Base-by-base conservation (phyloP, 805 yeast genomes). In the Wickerhamomyces alni region DNA sequence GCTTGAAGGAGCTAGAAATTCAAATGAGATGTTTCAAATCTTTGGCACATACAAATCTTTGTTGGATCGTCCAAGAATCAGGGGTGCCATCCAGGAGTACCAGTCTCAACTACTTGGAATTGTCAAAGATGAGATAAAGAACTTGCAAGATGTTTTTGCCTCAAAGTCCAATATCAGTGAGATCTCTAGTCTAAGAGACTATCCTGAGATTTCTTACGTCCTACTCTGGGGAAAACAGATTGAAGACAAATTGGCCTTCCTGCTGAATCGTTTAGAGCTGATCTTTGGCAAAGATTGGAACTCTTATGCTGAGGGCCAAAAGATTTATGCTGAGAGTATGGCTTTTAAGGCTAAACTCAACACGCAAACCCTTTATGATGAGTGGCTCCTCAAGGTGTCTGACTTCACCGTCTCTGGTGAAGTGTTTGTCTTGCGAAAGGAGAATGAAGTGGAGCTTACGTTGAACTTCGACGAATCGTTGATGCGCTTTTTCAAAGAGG, bases 241-340 rank as follows among this genome's bases (percentile, higher is more conserved):
- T 3, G 68, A 65, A 27, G 46, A 57, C 19, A 73, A 72, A 36
- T 51, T 80, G 3, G 57, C 60, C 4, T 56, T 59, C 18, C 54
- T 78, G n/a, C 50, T 67, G 25, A 47, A 55, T 4, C 65, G 76
- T 24, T 58, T 81, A 8, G 76, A 73, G 33, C 56, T 67, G 11
- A 66, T 81, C 4, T 59, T 82, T 8, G 85, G 88, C 0, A 52
- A 65, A 15, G 76, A 77, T 8, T 82, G 89, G 89, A 61, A 57
- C 17, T 60, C 67, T 9, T 77, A 75, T 42, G 72, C 80, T 2
- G 87, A 80, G 38, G 96, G 96, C 0, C 72, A 69, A 38, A 74
- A 71, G 44, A 72, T 91, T 1, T 63, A 71, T 10, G 56, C 64
- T 2, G 85, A 77, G 43, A 67, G 75, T 18, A 48, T 55, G 2